These are phyloP conservation scores for Irpex lacteus DNA, from an alignment of 1,284 basidiomycete genomes.

Conservation along the genomic window DNA sequence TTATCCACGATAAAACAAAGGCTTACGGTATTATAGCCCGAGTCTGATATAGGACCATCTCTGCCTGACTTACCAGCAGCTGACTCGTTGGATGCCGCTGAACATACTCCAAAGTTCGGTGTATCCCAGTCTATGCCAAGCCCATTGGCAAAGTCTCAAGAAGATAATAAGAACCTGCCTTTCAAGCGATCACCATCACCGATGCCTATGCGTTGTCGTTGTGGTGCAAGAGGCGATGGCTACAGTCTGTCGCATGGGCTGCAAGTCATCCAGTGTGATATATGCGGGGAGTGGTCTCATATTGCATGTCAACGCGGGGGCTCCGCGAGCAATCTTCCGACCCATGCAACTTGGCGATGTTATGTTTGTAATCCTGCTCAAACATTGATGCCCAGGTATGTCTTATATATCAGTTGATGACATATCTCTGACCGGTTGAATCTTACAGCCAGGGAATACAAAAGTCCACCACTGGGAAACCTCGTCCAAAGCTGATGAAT, in stretches of 20 bases:
- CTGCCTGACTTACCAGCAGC: too few species aligned
- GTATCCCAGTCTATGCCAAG: not conserved
- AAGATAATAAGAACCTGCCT: not conserved
- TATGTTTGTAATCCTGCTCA: not conserved
- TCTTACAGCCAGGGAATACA: not conserved
- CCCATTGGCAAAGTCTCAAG: not conserved
- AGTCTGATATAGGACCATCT: too few species aligned
- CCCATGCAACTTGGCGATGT: not conserved
- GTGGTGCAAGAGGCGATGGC: slow-evolving; percentile 1
- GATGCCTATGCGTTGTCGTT: not conserved
- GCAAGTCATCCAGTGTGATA: not conserved
- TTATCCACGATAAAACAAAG: too few species aligned
- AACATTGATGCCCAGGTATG: not conserved
- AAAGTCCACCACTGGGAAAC: not conserved
- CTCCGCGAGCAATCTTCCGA: not conserved
- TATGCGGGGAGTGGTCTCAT: not conserved
- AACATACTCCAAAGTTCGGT: not conserved
- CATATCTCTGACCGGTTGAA: not conserved
- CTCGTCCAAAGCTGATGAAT: not conserved
- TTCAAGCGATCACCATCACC: not conserved
- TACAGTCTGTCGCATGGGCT: not conserved
- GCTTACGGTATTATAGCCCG: too few species aligned
- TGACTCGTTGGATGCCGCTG: too few species aligned
- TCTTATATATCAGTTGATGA: not conserved
- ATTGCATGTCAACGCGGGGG: slow-evolving; percentile 2